Evolutionary conservation across 257 asterid species (phyloP), one percentile per base, ranked within the genome.

Genomic region (Salvia splendens): DNA sequence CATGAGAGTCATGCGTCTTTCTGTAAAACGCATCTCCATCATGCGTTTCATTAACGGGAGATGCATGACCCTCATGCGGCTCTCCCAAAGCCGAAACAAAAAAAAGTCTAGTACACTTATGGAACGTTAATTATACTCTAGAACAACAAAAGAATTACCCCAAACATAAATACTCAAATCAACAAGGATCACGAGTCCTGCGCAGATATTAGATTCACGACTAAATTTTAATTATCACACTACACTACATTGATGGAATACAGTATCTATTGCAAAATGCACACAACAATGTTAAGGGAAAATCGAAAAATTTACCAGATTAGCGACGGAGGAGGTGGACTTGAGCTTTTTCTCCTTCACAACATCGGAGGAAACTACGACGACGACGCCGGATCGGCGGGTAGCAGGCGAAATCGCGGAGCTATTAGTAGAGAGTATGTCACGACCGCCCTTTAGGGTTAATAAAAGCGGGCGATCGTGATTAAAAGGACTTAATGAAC

Each of bases 281-380:
- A 62, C 17, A 12, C 48, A 15, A 3, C 10, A 32, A 60, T 15
- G 40, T 12, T 8, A 56, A 12, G 45, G 8, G 64, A 11, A 36
- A 56, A 61, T 17, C 17, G 12, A 17, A 73, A 32, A 3, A 32
- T 2, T 50, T 81, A 92, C 96, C 91, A 81, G 77, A 79, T 80
- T 83, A 71, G 87, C 55, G 45, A 43, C 61, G 51, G 81, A 33
- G 20, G 84, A 73, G 70, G 50, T 78, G 68, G 88, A 70, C 54
- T 86, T 82, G 56, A 82, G 70, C 78, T 85, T 87, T 78, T 84
- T 87, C 73, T 83, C 92, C 89, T 89, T 89, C 73, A 84, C 81
- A 11, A 84, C 89, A 80, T 92, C 92, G 6, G 96, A 86, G 6
- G 86, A 78, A 52, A 89, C 92, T 0, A 89, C 90, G n/a, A 79